Evolutionary conservation across 2,329 filamentous ascomycete genomes (phyloP).

Genomic region (Exserohilum rostratum): DNA sequence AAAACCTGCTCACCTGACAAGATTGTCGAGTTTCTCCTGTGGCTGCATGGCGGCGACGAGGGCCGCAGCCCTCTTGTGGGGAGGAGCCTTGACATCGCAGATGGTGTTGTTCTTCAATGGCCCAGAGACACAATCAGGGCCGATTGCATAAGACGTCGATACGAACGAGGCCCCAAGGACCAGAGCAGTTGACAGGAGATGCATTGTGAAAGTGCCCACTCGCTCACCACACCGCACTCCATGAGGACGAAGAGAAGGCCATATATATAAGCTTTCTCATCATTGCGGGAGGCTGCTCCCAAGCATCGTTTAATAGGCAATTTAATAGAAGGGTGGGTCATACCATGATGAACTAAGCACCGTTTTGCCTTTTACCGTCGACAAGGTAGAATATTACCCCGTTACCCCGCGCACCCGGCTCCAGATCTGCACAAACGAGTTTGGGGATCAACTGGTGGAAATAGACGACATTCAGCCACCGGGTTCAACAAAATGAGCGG

Average conservation of each 20-base stretch:
- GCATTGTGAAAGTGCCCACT: constrained; percentile 1
- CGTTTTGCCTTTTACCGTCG: background rate
- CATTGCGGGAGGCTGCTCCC: background rate
- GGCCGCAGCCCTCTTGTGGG: constrained; percentile 52
- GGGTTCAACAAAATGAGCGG: constrained; percentile 2
- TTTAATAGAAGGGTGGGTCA: background rate
- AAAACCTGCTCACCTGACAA: constrained; percentile 22
- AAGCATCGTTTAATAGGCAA: background rate
- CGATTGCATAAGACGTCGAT: constrained; percentile 12
- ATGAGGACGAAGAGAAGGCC: background rate
- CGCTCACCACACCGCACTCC: background rate
- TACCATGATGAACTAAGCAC: background rate
- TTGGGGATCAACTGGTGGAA: constrained; percentile 6
- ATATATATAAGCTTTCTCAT: background rate
- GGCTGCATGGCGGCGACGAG: constrained; percentile 59
- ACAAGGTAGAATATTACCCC: background rate
- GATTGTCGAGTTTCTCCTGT: constrained; percentile 57
- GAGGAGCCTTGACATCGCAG: constrained; percentile 53
- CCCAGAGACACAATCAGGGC: constrained; percentile 58
- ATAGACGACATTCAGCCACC: constrained; percentile 19
- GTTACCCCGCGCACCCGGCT: constrained; percentile 9
- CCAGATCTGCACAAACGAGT: constrained; percentile 5
- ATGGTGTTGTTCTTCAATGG: constrained; percentile 57
- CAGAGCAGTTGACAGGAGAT: background rate
- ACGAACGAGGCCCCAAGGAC: constrained; percentile 8